A percentile compares a stretch with the other conserved stretches of the same genome.
Conservation (phyloP, 2,329 filamentous ascomycete genomes). For the Arachnopeziza araneosa region DNA sequence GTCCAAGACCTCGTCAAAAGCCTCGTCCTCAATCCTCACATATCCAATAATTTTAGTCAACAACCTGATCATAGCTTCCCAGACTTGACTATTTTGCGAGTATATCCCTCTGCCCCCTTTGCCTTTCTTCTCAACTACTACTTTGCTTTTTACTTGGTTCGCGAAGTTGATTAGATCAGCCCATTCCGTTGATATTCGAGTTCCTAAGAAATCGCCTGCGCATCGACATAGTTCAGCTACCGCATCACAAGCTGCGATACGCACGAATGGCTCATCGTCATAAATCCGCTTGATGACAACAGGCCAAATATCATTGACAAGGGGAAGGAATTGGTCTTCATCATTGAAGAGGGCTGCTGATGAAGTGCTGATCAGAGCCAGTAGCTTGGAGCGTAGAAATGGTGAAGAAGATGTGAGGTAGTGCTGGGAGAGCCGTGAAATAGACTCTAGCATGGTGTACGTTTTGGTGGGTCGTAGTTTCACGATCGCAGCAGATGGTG, state of each 20-base stretch:
- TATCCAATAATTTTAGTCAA: slow-evolving; percentile 55
- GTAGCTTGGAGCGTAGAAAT: slow-evolving; percentile 68
- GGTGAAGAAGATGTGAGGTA: slow-evolving; percentile 84
- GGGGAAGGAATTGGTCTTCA: slow-evolving; percentile 78
- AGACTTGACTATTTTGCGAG: slow-evolving; percentile 56
- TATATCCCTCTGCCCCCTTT: slow-evolving; percentile 48
- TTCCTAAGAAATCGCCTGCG: slow-evolving; percentile 76
- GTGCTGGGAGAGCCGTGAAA: slow-evolving; percentile 79
- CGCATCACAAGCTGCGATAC: slow-evolving; percentile 63
- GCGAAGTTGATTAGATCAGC: slow-evolving; percentile 48
- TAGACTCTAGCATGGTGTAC: slow-evolving; percentile 74
- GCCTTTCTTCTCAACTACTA: slow-evolving; percentile 28
- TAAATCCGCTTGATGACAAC: slow-evolving; percentile 64
- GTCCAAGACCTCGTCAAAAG: slow-evolving; percentile 66
- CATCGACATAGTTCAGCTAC: slow-evolving; percentile 62
- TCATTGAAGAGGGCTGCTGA: slow-evolving; percentile 67
- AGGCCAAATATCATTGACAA: slow-evolving; percentile 89
- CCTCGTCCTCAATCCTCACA: slow-evolving; percentile 59
- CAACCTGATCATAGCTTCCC: slow-evolving; percentile 56
- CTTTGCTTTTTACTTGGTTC: slow-evolving; percentile 35
- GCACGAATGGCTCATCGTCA: slow-evolving; percentile 63
- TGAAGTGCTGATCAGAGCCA: slow-evolving; percentile 70
- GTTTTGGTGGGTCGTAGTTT: slow-evolving; percentile 67
- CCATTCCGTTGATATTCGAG: slow-evolving; percentile 72
- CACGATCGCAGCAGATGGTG: slow-evolving; percentile 42